Conservation (phyloP, 306 rosid species). For the Inga leiocalycina region DNA sequence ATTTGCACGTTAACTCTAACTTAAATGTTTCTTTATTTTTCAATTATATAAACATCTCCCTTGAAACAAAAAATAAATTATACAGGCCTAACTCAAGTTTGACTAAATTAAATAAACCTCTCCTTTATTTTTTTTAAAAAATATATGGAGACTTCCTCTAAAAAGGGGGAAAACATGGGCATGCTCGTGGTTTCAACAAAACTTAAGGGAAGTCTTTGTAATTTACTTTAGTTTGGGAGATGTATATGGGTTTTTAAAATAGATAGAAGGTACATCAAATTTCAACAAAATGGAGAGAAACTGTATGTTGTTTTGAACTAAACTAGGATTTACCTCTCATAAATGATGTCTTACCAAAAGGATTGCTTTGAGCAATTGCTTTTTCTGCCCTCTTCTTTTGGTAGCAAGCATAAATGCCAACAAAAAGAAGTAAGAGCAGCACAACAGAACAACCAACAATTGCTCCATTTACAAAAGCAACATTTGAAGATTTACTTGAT, state of each 20-base stretch:
- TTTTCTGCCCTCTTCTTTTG: slow-evolving; percentile 53
- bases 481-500: slow-evolving; percentile 30
- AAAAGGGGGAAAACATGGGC: background rate
- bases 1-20: no score
- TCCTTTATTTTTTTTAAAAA: background rate
- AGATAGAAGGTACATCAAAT: background rate
- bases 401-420: slow-evolving; percentile 51
- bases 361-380: slow-evolving; percentile 42
- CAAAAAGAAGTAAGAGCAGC: slow-evolving; percentile 44
- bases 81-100: no score
- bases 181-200: background rate
- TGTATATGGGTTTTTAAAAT: background rate
- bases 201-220: background rate
- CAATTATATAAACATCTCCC: no score
- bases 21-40: no score
- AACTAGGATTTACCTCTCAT: background rate
- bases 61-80: background rate
- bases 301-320: background rate
- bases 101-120: no score
- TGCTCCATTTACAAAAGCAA: slow-evolving; percentile 45
- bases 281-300: background rate
- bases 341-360: slow-evolving; percentile 29
- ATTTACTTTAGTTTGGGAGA: background rate
- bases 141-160: background rate
- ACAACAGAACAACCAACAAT: slow-evolving; percentile 51